These are phyloP conservation scores for Talaromyces marneffei DNA, from an alignment of 2,329 filamentous ascomycete species.

Conservation along the genomic window DNA sequence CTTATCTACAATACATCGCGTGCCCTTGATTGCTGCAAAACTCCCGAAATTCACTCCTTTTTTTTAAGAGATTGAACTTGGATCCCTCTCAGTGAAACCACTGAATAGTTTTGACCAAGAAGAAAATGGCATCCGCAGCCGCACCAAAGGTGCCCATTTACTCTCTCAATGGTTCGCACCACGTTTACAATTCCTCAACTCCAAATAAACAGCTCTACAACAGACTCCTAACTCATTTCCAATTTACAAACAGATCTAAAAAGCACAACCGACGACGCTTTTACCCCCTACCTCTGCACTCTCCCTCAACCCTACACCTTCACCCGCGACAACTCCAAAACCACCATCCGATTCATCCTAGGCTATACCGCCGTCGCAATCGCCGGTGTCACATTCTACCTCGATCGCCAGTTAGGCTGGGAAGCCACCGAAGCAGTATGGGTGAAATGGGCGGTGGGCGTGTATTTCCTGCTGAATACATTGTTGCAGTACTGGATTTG, in stretches of 20 bases:
- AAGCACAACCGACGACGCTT: slow-evolving; percentile 90
- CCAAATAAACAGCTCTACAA: background rate
- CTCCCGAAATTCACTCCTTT: too few relatives aligned
- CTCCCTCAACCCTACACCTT: slow-evolving; percentile 61
- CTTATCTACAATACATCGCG: background rate
- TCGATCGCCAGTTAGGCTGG: slow-evolving; percentile 89
- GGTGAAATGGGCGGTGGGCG: slow-evolving; percentile 69
- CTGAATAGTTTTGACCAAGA: background rate
- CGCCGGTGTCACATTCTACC: slow-evolving; percentile 76
- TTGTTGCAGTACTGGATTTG: slow-evolving; percentile 78
- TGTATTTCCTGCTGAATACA: slow-evolving; percentile 75
- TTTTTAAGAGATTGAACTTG: too few relatives aligned
- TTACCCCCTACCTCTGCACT: slow-evolving; percentile 86
- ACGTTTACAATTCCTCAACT: slow-evolving; percentile 11
- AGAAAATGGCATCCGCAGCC: slow-evolving; percentile 25
- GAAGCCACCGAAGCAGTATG: slow-evolving; percentile 70
- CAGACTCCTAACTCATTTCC: background rate
- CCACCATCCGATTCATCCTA: slow-evolving; percentile 74
- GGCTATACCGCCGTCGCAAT: slow-evolving; percentile 79
- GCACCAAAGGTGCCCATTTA: slow-evolving; percentile 41
- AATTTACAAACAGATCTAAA: slow-evolving; percentile 72
- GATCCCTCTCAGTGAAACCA: too few relatives aligned
- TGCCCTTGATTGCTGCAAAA: too few relatives aligned
- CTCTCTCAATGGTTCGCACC: slow-evolving; percentile 38
- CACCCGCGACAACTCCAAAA: slow-evolving; percentile 70